phyloP scores from a whole-genome alignment of 1,284 basidiomycete genomes.

The Malassezia japonica region DNA sequence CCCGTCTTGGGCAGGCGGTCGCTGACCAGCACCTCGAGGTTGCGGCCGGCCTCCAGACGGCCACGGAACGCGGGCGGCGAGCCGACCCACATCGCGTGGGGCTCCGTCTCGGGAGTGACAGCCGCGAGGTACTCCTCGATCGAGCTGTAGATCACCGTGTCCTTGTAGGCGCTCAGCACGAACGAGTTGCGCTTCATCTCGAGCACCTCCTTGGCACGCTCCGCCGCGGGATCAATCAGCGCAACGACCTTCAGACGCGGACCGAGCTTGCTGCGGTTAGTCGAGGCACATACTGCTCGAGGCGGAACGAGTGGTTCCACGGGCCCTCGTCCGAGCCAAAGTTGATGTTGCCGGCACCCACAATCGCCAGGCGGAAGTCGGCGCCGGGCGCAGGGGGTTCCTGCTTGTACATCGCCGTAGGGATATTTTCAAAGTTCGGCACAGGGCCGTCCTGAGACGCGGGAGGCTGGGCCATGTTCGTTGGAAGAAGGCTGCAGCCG shows the following conservation, averaged over 20 bases:
- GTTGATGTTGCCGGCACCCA: conserved; percentile 45
- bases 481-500: too few relatives aligned
- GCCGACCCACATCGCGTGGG: conserved; percentile 73
- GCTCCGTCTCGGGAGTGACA: conserved; percentile 53
- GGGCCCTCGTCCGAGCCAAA: conserved; percentile 44
- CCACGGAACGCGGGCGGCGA: conserved; percentile 81
- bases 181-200: conserved; percentile 85
- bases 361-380: conserved; percentile 45
- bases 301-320: conserved; percentile 47
- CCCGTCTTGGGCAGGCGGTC: conserved; percentile 62
- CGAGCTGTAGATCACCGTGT: conserved; percentile 75
- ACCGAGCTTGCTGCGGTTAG: conserved; percentile 69
- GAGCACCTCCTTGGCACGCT: conserved; percentile 72
- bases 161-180: conserved; percentile 82
- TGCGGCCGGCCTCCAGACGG: conserved; percentile 55
- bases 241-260: conserved; percentile 90
- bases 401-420: conserved; percentile 40
- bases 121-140: conserved; percentile 73
- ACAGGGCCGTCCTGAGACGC: background rate
- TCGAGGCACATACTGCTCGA: conserved; percentile 24
- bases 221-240: conserved; percentile 77
- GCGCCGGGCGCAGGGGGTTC: conserved; percentile 37
- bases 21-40: conserved; percentile 81
- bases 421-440: background rate
- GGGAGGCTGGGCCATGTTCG: too few relatives aligned